Percentiles rank a stretch among this genome's conserved stretches.
Conservation (phyloP, 805 yeast species). For the Metschnikowia picachoensis region DNA sequence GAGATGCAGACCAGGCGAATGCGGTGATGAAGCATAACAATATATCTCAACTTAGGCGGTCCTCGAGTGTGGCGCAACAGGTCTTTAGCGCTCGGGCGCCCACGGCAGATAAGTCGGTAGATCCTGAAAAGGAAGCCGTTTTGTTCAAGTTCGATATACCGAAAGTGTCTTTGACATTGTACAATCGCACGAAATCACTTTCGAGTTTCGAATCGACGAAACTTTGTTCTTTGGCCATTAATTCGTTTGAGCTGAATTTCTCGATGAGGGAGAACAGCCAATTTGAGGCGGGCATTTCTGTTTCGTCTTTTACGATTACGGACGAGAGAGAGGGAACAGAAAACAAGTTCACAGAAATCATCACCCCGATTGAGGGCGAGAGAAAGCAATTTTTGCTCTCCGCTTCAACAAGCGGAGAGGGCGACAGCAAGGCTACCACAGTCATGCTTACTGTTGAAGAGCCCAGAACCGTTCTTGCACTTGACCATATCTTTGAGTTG, state of each 20-base stretch:
- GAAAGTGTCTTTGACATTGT: slow-evolving; percentile 56
- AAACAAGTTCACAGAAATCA: slow-evolving; percentile 74
- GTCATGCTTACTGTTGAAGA: slow-evolving; percentile 65
- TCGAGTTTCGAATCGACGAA: slow-evolving; percentile 32
- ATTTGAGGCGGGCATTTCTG: slow-evolving; percentile 55
- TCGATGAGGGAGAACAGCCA: slow-evolving; percentile 51
- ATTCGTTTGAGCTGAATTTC: slow-evolving; percentile 51
- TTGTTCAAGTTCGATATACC: slow-evolving; percentile 60
- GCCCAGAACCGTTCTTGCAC: slow-evolving; percentile 76
- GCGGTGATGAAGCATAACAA: slow-evolving; percentile 33
- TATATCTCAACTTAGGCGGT: not conserved
- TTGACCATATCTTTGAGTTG: slow-evolving; percentile 80
- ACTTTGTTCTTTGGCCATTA: slow-evolving; percentile 45
- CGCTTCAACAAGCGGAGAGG: slow-evolving; percentile 41
- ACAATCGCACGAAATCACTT: slow-evolving; percentile 44
- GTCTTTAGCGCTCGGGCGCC: not conserved
- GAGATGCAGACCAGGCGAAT: slow-evolving; percentile 66
- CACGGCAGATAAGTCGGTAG: slow-evolving; percentile 5
- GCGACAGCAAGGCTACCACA: slow-evolving; percentile 39
- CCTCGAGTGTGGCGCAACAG: not conserved
- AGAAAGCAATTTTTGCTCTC: slow-evolving; percentile 69
- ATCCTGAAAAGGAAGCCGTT: slow-evolving; percentile 34
- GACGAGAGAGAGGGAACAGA: slow-evolving; percentile 63
- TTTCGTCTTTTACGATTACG: slow-evolving; percentile 70
- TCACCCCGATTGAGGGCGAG: slow-evolving; percentile 63